Percentiles rank a stretch among this genome's conserved stretches.
These are phyloP conservation scores for Podila epicladia DNA, from an alignment of 192 early-diverging fungal genomes.

Conservation along the genomic window DNA sequence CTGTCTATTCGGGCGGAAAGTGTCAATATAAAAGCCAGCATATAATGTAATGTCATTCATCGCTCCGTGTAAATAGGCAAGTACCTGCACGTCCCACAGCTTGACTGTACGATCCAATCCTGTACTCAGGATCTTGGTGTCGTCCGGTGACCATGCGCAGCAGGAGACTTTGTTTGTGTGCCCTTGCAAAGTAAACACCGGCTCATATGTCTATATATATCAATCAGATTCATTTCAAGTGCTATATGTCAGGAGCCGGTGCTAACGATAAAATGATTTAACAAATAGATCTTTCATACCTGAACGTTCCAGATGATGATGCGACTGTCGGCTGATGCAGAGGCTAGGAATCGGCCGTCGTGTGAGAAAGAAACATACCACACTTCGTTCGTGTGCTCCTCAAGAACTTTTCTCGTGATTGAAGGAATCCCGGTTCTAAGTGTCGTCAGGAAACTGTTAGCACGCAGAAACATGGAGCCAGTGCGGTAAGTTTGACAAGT, in stretches of 20 bases:
- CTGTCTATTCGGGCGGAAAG: constrained; percentile 57
- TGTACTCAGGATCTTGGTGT: constrained; percentile 76
- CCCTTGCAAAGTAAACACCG: constrained; percentile 63
- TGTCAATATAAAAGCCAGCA: background rate
- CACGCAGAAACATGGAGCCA: background rate
- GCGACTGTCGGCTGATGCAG: constrained; percentile 88
- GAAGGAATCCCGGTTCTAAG: constrained; percentile 59
- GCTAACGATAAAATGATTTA: no score
- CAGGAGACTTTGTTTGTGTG: constrained; percentile 82
- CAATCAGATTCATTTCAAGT: background rate
- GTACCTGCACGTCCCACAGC: constrained; percentile 83
- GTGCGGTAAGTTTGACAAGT: background rate
- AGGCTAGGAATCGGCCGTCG: constrained; percentile 87
- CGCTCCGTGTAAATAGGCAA: background rate
- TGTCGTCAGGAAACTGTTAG: background rate
- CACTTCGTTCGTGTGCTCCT: constrained; percentile 90
- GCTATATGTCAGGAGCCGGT: no score
- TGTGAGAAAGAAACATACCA: constrained; percentile 96
- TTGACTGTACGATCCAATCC: constrained; percentile 84
- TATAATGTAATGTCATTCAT: background rate
- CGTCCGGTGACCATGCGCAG: constrained; percentile 93
- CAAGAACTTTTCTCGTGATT: constrained; percentile 68
- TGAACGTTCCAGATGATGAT: constrained; percentile 90
- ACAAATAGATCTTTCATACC: constrained; percentile 28
- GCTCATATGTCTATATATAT: constrained; percentile 61